Evolutionary conservation across 2,329 filamentous ascomycete species (phyloP).

Genomic region (Penicillium expansum): DNA sequence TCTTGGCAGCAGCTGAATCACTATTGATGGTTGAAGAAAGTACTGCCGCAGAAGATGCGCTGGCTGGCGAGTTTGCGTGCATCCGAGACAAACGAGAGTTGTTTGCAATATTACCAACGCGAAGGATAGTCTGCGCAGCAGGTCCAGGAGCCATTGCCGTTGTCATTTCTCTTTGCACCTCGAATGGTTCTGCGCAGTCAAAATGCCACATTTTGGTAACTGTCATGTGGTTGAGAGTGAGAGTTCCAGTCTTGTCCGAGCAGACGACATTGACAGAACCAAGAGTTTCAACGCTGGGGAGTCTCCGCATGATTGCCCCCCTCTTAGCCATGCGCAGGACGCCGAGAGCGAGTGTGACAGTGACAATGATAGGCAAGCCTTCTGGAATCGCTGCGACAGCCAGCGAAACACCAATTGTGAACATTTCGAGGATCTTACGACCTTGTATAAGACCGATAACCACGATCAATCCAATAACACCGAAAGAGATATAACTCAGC

Average conservation of each 20-base stretch:
- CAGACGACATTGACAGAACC: slow-evolving; percentile 99
- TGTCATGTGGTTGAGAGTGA: slow-evolving; percentile 98
- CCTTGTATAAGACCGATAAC: slow-evolving; percentile 87
- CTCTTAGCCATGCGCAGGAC: slow-evolving; percentile 95
- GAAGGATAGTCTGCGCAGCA: slow-evolving; percentile 74
- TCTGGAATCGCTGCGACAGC: slow-evolving; percentile 96
- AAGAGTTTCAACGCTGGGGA: slow-evolving; percentile 95
- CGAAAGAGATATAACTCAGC: slow-evolving; percentile 93
- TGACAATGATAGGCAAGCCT: slow-evolving; percentile 96
- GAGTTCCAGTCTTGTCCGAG: slow-evolving; percentile 94
- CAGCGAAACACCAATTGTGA: slow-evolving; percentile 94
- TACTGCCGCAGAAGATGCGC: slow-evolving; percentile 70
- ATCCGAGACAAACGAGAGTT: slow-evolving; percentile 78
- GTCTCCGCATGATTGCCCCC: slow-evolving; percentile 89
- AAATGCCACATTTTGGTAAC: slow-evolving; percentile 97
- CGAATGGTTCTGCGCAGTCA: slow-evolving; percentile 59
- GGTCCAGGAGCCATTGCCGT: slow-evolving; percentile 60
- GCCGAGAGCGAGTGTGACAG: slow-evolving; percentile 89
- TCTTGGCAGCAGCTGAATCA: slow-evolving; percentile 63
- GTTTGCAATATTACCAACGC: slow-evolving; percentile 95
- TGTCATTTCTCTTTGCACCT: slow-evolving; percentile 55
- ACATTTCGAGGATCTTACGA: slow-evolving; percentile 86
- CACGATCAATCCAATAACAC: slow-evolving; percentile 89
- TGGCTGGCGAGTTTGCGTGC: slow-evolving; percentile 67
- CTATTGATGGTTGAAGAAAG: slow-evolving; percentile 76